Evolutionary conservation across 208 protist species (phyloP).

Genomic region (Wallacemonas collosoma): DNA sequence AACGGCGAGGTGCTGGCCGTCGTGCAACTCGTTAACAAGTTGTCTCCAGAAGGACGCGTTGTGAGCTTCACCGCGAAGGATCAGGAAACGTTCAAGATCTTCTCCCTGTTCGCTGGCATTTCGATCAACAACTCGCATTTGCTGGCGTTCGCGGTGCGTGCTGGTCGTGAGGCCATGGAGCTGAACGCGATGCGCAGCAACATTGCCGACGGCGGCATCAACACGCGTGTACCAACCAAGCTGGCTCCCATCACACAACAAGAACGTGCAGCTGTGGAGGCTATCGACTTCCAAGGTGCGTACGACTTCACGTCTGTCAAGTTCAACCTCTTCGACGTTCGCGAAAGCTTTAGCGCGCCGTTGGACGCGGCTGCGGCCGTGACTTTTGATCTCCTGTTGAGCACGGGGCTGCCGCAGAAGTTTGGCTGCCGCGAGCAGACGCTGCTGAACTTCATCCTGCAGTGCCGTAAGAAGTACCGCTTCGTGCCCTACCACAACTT

Average conservation of each 20-base stretch:
- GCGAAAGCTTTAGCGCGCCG: constrained; percentile 42
- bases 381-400: constrained; percentile 51
- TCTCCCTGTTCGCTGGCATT: constrained; percentile 83
- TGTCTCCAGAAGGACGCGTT: constrained; percentile 52
- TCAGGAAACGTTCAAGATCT: constrained; percentile 70
- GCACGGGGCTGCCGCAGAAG: constrained; percentile 69
- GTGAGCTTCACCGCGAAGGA: constrained; percentile 51
- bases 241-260: constrained; percentile 37
- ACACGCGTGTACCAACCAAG: constrained; percentile 6
- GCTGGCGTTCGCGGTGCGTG: constrained; percentile 81
- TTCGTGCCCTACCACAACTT: constrained; percentile 90
- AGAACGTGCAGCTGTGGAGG: constrained; percentile 44
- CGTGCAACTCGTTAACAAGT: constrained; percentile 88
- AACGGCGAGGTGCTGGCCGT: constrained; percentile 84
- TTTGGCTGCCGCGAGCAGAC: constrained; percentile 70
- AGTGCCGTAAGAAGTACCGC: constrained; percentile 82
- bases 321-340: constrained; percentile 75
- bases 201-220: background rate
- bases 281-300: constrained; percentile 29
- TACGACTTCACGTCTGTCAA: constrained; percentile 62
- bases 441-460: constrained; percentile 81
- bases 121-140: constrained; percentile 87
- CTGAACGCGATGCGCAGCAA: constrained; percentile 52
- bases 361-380: constrained; percentile 58
- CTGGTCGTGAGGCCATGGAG: constrained; percentile 68